A percentile compares a stretch with the other conserved stretches of the same genome.
Conservation (phyloP, 148 eudicot genomes). For the Vaccinium vitisidaea region DNA sequence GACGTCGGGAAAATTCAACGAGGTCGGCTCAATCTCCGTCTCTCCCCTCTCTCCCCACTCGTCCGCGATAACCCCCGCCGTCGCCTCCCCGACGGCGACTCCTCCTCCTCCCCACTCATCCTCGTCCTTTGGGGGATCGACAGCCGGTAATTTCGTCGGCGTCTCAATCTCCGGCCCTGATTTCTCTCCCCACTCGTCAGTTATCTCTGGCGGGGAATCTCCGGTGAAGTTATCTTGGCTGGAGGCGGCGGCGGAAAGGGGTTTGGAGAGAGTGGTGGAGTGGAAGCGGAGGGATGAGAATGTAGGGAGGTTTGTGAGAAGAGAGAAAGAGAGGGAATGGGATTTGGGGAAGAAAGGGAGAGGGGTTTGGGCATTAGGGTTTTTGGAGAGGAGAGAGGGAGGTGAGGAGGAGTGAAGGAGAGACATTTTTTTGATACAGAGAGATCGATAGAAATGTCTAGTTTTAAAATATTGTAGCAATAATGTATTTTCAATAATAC, state of each 20-base stretch:
- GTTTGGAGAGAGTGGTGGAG: constrained; percentile 21
- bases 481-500: no score
- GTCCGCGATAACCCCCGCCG: constrained; percentile 26
- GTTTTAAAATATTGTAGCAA: not conserved
- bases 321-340: constrained; percentile 21
- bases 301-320: constrained; percentile 4
- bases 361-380: constrained; percentile 15
- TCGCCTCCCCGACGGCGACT: not conserved
- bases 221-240: constrained; percentile 4
- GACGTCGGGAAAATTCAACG: constrained; percentile 35
- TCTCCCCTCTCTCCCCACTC: constrained; percentile 71
- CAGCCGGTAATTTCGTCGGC: constrained; percentile 33
- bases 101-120: constrained; percentile 56
- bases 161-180: constrained; percentile 52
- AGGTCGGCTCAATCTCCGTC: constrained; percentile 20
- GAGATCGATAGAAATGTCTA: not conserved
- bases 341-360: not conserved
- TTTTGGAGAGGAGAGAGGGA: constrained; percentile 31
- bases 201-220: constrained; percentile 1
- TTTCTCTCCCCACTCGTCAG: constrained; percentile 80
- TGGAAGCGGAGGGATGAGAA: constrained; percentile 24
- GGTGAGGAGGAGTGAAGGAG: constrained; percentile 40
- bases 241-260: constrained; percentile 13
- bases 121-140: constrained; percentile 64
- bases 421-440: constrained; percentile 35